These are phyloP conservation scores for Oryza meyeriana DNA, from an alignment of 176 grass and related monocot species.

Conservation along the genomic window DNA sequence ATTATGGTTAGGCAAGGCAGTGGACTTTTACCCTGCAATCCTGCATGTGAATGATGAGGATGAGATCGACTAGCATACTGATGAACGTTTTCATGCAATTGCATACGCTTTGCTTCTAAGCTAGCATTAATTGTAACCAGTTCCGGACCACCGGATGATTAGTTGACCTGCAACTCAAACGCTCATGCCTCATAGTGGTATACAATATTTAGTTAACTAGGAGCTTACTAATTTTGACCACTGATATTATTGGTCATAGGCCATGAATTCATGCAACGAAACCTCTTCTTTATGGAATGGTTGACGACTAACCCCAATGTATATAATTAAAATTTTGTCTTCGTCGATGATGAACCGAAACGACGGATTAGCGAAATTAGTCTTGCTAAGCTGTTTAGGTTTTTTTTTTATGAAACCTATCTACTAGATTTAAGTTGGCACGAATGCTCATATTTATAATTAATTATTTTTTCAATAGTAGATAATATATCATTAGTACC, in stretches of 20 bases:
- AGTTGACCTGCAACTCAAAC: neutral
- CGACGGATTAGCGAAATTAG: no score
- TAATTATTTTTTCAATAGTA: no score
- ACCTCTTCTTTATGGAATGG: neutral
- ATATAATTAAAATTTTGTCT: neutral
- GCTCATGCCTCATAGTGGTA: neutral
- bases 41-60: neutral
- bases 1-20: no score
- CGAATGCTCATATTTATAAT: no score
- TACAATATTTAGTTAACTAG: neutral
- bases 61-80: neutral
- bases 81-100: neutral
- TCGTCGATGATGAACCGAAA: neutral
- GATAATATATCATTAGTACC: no score
- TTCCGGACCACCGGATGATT: conserved; percentile 20
- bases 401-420: no score
- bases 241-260: neutral
- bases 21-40: no score
- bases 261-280: neutral
- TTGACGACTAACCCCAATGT: neutral
- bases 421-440: no score
- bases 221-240: neutral
- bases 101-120: conserved; percentile 16
- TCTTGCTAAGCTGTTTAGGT: no score
- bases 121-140: neutral